Evolutionary conservation across 495 filamentous ascomycete species (phyloP).

Genomic region (Lasiosphaeriaceae sp.): DNA sequence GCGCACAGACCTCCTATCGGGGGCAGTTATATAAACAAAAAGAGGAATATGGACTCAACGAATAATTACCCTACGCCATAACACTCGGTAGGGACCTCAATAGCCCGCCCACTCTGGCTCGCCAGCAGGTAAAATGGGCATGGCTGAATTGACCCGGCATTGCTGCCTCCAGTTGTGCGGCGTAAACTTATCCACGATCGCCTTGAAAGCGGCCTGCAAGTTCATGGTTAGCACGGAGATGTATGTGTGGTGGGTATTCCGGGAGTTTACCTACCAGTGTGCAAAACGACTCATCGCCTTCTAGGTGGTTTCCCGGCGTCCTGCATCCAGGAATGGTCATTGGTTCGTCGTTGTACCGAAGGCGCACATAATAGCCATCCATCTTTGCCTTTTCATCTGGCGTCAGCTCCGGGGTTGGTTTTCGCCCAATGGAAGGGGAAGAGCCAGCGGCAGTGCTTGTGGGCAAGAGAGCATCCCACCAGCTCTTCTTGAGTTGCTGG

Average conservation of each 20-base stretch:
- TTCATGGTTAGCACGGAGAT: background rate
- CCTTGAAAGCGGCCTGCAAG: slow-evolving; percentile 80
- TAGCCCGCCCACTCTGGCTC: slow-evolving; percentile 54
- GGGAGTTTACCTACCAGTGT: slow-evolving; percentile 56
- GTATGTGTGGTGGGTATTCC: background rate
- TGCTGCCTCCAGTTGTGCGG: slow-evolving; percentile 74
- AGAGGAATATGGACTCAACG: too few relatives aligned
- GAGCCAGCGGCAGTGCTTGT: slow-evolving; percentile 13
- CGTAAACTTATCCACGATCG: slow-evolving; percentile 84
- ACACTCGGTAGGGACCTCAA: slow-evolving; percentile 15
- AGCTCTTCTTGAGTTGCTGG: slow-evolving; percentile 25
- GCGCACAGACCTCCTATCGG: too few relatives aligned
- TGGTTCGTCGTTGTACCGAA: slow-evolving; percentile 84
- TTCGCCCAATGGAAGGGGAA: slow-evolving; percentile 47
- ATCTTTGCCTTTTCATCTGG: slow-evolving; percentile 49
- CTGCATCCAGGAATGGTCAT: slow-evolving; percentile 80
- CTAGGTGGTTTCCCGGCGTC: slow-evolving; percentile 71
- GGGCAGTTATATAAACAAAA: too few relatives aligned
- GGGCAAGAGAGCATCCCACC: slow-evolving; percentile 47
- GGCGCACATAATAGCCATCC: slow-evolving; percentile 81
- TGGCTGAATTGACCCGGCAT: slow-evolving; percentile 64
- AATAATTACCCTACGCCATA: too few relatives aligned
- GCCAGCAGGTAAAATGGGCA: slow-evolving; percentile 45
- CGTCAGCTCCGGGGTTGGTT: slow-evolving; percentile 44
- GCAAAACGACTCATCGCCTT: slow-evolving; percentile 88